Percentiles rank a stretch among this genome's conserved stretches.
Conservation (phyloP, 2,329 filamentous ascomycete genomes). For the Colletotrichum eleusines region DNA sequence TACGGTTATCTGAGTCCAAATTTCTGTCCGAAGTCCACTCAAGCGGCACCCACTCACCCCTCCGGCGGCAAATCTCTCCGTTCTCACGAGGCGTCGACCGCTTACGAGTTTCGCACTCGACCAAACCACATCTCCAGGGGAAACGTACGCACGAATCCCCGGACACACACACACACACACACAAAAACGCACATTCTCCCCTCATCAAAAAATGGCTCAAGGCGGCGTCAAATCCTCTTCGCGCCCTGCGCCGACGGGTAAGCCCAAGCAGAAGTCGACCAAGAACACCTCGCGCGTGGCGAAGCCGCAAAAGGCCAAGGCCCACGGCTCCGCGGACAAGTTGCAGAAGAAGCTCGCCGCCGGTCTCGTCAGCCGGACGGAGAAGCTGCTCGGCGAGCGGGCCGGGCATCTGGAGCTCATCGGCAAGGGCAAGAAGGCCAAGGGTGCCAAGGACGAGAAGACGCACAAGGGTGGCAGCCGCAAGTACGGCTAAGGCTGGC, state of each 20-base stretch:
- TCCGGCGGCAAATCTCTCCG: background rate
- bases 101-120: background rate
- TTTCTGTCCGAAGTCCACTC: too few species aligned
- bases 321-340: constrained; percentile 61
- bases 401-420: constrained; percentile 72
- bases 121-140: background rate
- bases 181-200: too few species aligned
- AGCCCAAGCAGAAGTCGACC: constrained; percentile 49
- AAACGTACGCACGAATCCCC: background rate
- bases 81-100: background rate
- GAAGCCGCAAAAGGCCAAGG: constrained; percentile 62
- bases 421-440: constrained; percentile 64
- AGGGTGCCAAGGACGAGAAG: constrained; percentile 52
- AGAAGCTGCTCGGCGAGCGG: constrained; percentile 69
- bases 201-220: constrained; percentile 62
- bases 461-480: constrained; percentile 62
- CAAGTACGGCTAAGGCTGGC: constrained; percentile 64
- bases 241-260: constrained; percentile 55
- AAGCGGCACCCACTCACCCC: background rate
- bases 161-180: background rate
- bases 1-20: background rate
- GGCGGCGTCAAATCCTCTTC: constrained; percentile 64
- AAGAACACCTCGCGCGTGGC: constrained; percentile 59
- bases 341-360: constrained; percentile 66
- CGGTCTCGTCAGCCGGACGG: constrained; percentile 66